Base-by-base conservation (phyloP, 352 stramenopile species). In the Pythium sukuiense region DNA sequence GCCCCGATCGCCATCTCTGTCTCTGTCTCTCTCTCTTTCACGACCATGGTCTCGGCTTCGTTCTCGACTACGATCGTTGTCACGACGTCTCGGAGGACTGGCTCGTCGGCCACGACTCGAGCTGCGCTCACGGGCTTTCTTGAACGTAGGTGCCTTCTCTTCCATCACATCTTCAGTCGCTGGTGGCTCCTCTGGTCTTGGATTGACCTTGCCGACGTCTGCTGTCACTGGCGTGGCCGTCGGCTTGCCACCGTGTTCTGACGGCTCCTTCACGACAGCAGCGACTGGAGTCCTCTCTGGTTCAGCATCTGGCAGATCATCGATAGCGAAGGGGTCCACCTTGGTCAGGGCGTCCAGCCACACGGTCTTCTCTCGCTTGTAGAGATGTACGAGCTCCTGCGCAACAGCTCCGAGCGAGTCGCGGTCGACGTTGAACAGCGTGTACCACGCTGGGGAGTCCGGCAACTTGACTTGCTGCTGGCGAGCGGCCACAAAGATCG, bases 401-500 rank as follows among this genome's bases (percentile, higher is more conserved):
- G 78, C 81, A 48, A 83, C 82, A 0, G 61, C 68, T 33, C 85
- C 72, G 16, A 95, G 63, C 56, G 83, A 72, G 32, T 61, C 48
- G 41, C 76, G 73, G 24, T 86, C 73, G 18, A 93, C 85, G 16
- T 87, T 84, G 39, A 93, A 92, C 1, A 93, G 72, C 60, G 68
- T 46, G 58, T 85, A 90, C 85, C 85, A 93, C 35, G 79, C 57
- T 37, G 83, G 82, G 54, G 76, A 65, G 24, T 84, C 73, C 0
- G 85, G 85, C 11, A 93, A 55, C 41, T 80, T 77, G 35, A 90
- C 74, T 2, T 72, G 67, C 24, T 89, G 69, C 52, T 82, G 73
- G 16, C 87, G 83, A 6, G 83, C 87, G 2, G 90, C 81, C 45
- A 98, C 76, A 63, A 95, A 96, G 60, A 97, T 94, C 35, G 92